These are phyloP conservation scores for Allium fistulosum DNA, from an alignment of 106 monocot species.

Conservation along the genomic window DNA sequence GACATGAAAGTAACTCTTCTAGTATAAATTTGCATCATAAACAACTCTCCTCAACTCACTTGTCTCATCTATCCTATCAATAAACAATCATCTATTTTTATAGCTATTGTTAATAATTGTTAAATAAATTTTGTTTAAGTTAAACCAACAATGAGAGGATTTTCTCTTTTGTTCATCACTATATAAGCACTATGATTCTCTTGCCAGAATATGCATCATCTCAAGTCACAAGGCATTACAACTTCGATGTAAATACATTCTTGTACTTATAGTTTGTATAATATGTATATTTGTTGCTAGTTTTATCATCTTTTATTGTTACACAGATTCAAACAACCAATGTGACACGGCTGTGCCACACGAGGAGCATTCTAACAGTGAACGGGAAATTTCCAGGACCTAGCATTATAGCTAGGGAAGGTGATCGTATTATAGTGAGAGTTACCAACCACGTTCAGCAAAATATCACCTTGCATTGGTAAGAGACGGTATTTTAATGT, in stretches of 20 bases:
- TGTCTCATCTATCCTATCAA: no score
- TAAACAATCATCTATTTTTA: no score
- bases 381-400: slow-evolving; percentile 45
- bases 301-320: background rate
- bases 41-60: no score
- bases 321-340: slow-evolving; percentile 17
- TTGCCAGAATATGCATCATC: background rate
- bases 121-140: no score
- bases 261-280: no score
- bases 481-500: background rate
- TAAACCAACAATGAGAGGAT: no score
- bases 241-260: slow-evolving; percentile 22
- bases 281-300: background rate
- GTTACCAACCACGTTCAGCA: slow-evolving; percentile 23
- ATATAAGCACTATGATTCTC: no score
- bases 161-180: no score
- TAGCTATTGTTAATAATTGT: no score
- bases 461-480: slow-evolving; percentile 44
- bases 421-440: slow-evolving; percentile 31
- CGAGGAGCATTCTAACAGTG: slow-evolving; percentile 29
- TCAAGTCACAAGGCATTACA: slow-evolving; percentile 29
- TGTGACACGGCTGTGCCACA: slow-evolving; percentile 32
- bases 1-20: no score
- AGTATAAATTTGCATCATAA: no score
- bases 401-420: slow-evolving; percentile 30